Conservation (phyloP, 1,284 basidiomycete genomes). For the Retiboletus fuscus region DNA sequence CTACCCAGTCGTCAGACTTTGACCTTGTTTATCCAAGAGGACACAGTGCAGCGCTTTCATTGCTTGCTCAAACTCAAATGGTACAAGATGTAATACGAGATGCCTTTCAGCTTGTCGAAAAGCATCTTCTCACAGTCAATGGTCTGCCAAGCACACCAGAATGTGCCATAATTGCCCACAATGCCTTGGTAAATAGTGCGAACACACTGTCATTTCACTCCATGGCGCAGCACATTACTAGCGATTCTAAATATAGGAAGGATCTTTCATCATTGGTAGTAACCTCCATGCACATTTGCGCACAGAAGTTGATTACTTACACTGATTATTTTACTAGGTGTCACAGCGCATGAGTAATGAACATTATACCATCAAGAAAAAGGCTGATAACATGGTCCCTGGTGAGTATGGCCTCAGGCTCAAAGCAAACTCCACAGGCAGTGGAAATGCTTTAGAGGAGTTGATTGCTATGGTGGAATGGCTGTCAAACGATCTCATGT, state of each 20-base stretch:
- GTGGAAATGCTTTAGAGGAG: too few relatives aligned
- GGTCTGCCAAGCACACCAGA: not conserved
- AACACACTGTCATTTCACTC: not conserved
- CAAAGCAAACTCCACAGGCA: not conserved
- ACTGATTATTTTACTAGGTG: not conserved
- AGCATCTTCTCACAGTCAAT: not conserved
- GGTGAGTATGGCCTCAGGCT: not conserved
- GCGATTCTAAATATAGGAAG: not conserved
- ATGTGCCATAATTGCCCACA: not conserved
- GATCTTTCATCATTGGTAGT: not conserved
- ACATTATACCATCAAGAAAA: not conserved
- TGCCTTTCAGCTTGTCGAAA: not conserved
- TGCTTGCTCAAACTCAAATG: not conserved
- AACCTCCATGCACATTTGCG: not conserved
- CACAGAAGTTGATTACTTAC: not conserved
- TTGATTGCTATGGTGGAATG: not conserved
- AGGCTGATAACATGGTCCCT: not conserved
- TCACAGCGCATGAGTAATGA: constrained; percentile 1
- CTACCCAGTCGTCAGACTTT: not conserved
- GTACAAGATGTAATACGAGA: not conserved
- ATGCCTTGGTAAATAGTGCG: too few relatives aligned
- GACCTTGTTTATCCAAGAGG: not conserved
- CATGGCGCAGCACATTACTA: not conserved
- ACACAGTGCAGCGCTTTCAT: not conserved
- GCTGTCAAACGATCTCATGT: constrained; percentile 2